A percentile compares a stretch with the other conserved stretches of the same genome.
Evolutionary conservation across 805 yeast species (phyloP).

Genomic region (Candida ulmi): DNA sequence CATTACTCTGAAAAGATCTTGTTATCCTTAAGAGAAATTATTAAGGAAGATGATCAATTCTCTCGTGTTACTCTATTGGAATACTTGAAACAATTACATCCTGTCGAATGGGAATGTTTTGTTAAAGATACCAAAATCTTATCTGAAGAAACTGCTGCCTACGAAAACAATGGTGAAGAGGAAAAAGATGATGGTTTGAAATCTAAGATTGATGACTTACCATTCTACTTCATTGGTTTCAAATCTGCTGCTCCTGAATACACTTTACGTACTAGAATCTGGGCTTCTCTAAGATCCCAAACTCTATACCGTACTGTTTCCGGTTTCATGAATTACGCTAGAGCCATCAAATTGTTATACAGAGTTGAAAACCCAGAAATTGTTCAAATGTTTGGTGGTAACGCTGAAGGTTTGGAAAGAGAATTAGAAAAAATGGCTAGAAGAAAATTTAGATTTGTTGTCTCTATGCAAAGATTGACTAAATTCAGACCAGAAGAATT

Average conservation of each 20-base stretch:
- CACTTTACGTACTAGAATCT: conserved; percentile 91
- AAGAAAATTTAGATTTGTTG: conserved; percentile 75
- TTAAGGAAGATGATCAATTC: conserved; percentile 94
- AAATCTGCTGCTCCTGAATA: conserved; percentile 97
- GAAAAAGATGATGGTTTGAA: conserved; percentile 63
- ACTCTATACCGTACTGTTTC: conserved; percentile 95
- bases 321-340: conserved; percentile 97
- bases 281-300: conserved; percentile 98
- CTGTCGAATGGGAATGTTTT: conserved; percentile 96
- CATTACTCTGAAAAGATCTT: conserved; percentile 94
- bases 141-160: conserved; percentile 91
- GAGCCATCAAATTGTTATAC: conserved; percentile 89
- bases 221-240: conserved; percentile 95
- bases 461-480: conserved; percentile 81
- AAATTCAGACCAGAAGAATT: conserved; percentile 68
- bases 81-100: conserved; percentile 90
- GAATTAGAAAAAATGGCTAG: conserved; percentile 89
- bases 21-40: conserved; percentile 89
- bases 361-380: conserved; percentile 94
- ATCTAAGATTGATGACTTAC: conserved; percentile 83
- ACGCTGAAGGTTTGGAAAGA: conserved; percentile 92
- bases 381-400: conserved; percentile 98
- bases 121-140: conserved; percentile 93
- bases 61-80: conserved; percentile 92
- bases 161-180: conserved; percentile 37